Evolutionary conservation across 306 rosid genomes (phyloP), one percentile per base, ranked within the genome.

Genomic region (Citrullus amarus): DNA sequence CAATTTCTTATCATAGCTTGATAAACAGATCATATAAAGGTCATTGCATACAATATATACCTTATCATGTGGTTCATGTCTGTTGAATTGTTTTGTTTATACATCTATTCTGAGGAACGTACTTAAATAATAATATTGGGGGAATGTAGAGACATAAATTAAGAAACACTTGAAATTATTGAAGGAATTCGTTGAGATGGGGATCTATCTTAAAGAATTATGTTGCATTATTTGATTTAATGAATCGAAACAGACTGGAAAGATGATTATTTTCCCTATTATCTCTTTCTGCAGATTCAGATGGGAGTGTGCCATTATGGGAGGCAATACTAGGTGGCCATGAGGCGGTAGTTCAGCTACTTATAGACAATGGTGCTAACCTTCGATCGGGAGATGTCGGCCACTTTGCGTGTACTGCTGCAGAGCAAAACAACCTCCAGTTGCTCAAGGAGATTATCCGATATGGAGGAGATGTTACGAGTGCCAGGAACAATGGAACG

Each of bases 231-330:
- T 43, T 69, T 68, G 32, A 39, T 70, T 70, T 22, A 13, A 48
- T 71, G 22, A 4, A 46, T 15, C 8, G 14, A 48, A 22, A 70
- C 11, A 8, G 54, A 46, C 39, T 22, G 41, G 57, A 71, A 71
- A 48, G 39, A 13, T 71, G 41, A 71, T 44, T 71, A 10, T 43
- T 10, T 43, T 20, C 10, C 2, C 1, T 43, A n/a, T 11, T 54
- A 3, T 60, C 44, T 62, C 39, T 78, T 25, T 38, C 28, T 38
- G 44, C 91, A 95, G 99, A 95, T 83, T 80, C 88, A 0, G 96
- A 91, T 10, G 98, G 96, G 22, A 88, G 20, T 85, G 96, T 91
- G 53, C 89, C 99, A 56, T 62, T 95, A 6, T 95, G 97, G 97
- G 97, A 95, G 53, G 96, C 99, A 12, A 82, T 95, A 38, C 79